Evolutionary conservation across 331 rosid genomes (phyloP).

Genomic region (Prunus yedoensis): DNA sequence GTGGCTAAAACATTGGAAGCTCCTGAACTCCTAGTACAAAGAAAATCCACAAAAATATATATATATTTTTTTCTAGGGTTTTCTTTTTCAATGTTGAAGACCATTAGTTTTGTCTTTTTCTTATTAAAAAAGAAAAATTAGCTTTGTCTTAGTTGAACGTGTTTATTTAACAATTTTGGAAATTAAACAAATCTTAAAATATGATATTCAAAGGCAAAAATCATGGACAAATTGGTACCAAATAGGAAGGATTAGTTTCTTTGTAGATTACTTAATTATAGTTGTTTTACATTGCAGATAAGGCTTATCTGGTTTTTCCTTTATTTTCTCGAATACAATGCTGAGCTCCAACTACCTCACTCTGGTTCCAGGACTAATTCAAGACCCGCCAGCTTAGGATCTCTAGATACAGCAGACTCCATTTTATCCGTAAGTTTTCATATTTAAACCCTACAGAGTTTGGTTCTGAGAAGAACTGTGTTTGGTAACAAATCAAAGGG

Average conservation of each 20-base stretch:
- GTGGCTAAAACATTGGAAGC: no score
- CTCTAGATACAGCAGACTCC: background rate
- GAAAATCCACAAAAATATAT: no score
- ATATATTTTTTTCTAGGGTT: no score
- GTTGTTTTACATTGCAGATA: background rate
- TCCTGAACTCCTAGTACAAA: no score
- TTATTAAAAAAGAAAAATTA: no score
- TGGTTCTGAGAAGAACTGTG: background rate
- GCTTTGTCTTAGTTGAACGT: no score
- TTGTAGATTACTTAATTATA: background rate
- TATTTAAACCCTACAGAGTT: background rate
- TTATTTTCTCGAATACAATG: background rate
- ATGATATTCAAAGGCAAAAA: background rate
- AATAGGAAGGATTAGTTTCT: background rate
- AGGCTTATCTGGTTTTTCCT: conserved; percentile 10
- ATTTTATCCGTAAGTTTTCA: no score
- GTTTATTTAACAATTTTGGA: no score
- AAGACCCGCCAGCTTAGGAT: conserved; percentile 14
- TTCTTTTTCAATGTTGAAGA: no score
- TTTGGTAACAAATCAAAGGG: background rate
- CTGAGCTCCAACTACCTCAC: background rate
- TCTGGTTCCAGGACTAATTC: conserved; percentile 7
- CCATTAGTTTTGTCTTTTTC: no score
- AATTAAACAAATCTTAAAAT: no score
- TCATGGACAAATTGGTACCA: background rate